Base-by-base conservation (phyloP, 306 rosid genomes). In the Herpetospermum pedunculosum region DNA sequence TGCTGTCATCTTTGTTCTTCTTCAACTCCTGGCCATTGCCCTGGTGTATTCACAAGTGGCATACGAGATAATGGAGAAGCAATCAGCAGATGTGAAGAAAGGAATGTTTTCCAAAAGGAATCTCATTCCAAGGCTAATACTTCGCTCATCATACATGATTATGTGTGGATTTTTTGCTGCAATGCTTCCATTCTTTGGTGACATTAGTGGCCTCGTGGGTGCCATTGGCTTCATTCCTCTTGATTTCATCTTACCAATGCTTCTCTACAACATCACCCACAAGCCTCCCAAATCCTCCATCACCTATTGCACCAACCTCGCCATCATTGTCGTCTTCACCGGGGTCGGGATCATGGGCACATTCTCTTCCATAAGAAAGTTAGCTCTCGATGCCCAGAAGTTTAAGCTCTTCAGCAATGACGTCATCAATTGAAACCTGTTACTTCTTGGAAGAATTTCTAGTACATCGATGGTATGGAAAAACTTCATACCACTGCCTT, bases 161-260 rank as follows among this genome's bases (percentile, higher is more conserved):
- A 11, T 80, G 26, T 69, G 73, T 69, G 73, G 73, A 0, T 44
- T 69, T 6, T 44, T 44, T 25, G 89, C 88, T 64, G 97, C 97
- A 14, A 88, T 92, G 96, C 86, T 90, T 80, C 98, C 97, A 35
- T 90, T 92, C 76, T 92, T 90, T 34, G 96, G 92, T 23, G 93
- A 92, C 79, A 81, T 88, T 53, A 88, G 84, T 74, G 79, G 88
- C 0, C 81, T 93, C 1, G 87, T 93, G 3, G 93, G 98, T 71
- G 97, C 98, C 32, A 88, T 92, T 72, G 96, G 97, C 8, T 88
- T 89, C 70, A 87, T 89, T 6, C 97, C 97, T 50, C 93, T 90
- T 11, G 98, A 90, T 74, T 92, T 90, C 75, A 77, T 88, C 25
- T 81, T 90, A 71, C 98, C 97, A 2, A 76, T 77, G 40, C 35